Evolutionary conservation across 2,329 filamentous ascomycete genomes (phyloP), one percentile per base, ranked within the genome.

Genomic region (Botrytis sinoallii): DNA sequence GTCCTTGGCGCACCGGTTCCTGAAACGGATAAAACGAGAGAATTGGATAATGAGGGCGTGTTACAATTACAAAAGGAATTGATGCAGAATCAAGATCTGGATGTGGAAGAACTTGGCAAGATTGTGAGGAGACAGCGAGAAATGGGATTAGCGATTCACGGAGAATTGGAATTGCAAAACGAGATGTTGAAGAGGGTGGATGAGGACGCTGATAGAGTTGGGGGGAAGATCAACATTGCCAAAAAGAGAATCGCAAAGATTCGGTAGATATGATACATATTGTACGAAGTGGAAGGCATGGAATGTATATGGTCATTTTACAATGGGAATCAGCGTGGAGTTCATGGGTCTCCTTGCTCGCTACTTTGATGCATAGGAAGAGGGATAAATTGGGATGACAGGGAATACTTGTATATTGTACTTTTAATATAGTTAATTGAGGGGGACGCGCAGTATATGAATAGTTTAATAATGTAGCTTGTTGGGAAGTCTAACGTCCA

Each of bases 21-120:
- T 1, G 93, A 97, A 83, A 95, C 92, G 25, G 90, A 93, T 74
- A 88, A 89, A 75, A 95, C 93, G 61, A 84, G 93, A 20, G 92
- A 95, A 81, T 83, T 93, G 71, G 93, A 94, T 80, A 96, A 96
- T 78, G 82, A 86, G 7, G 93, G 92, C 0, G 90, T 96, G 29
- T 78, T 95, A 75, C 88, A 92, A 81, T 82, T 96, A 75, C 93
- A 96, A 82, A 86, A 89, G 78, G 87, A 92, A 79, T 88, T 93
- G 81, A 93, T 95, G 86, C 80, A 86, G 71, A 89, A 92, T 76
- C 93, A 97, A 79, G 93, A 96, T 77, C 82, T 90, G 78, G 91
- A 93, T 77, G 87, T 96, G 4, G 87, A 92, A 29, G 86, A 89
- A 77, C 83, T 96, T 72, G 86, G 88, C 2, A 89, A 88, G 76